These are phyloP conservation scores for Bisporella sp. DNA, from an alignment of 2,329 filamentous ascomycete species.

Conservation along the genomic window DNA sequence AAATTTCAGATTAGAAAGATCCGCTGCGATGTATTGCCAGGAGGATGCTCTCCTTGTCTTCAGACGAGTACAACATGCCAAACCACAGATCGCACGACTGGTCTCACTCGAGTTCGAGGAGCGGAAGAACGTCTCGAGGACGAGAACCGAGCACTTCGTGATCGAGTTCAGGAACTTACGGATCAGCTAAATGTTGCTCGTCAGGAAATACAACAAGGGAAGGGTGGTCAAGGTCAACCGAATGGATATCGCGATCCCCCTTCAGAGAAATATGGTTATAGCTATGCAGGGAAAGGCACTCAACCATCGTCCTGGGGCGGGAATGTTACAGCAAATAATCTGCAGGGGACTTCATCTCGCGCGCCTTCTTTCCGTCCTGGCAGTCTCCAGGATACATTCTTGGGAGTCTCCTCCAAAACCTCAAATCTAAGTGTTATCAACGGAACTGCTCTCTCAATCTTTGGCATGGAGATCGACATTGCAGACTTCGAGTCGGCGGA, in stretches of 20 bases:
- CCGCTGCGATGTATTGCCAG: conserved; percentile 72
- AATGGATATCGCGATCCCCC: conserved; percentile 22
- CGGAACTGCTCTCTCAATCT: conserved; percentile 68
- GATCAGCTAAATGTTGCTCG: conserved; percentile 41
- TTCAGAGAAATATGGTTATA: conserved; percentile 12
- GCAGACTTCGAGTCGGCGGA: conserved; percentile 63
- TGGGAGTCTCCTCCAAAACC: conserved; percentile 54
- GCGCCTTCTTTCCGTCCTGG: conserved; percentile 19
- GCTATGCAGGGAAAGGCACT: conserved; percentile 2
- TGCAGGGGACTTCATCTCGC: conserved; percentile 19
- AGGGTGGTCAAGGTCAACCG: conserved; percentile 52
- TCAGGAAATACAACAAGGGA: conserved; percentile 21
- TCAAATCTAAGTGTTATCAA: conserved; percentile 65
- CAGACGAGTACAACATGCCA: conserved; percentile 69
- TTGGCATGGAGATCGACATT: conserved; percentile 75
- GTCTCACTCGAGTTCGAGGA: conserved; percentile 70
- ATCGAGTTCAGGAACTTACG: conserved; percentile 62
- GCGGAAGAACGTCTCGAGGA: conserved; percentile 72
- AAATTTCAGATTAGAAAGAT: conserved; percentile 68
- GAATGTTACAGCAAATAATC: conserved; percentile 6
- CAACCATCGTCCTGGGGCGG: conserved; percentile 1
- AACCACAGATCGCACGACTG: conserved; percentile 82
- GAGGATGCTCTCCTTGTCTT: conserved; percentile 76
- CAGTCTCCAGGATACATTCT: conserved; percentile 52
- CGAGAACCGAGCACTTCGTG: conserved; percentile 60